Conservation (phyloP, 768 basidiomycete species). For the Suillus placidus region DNA sequence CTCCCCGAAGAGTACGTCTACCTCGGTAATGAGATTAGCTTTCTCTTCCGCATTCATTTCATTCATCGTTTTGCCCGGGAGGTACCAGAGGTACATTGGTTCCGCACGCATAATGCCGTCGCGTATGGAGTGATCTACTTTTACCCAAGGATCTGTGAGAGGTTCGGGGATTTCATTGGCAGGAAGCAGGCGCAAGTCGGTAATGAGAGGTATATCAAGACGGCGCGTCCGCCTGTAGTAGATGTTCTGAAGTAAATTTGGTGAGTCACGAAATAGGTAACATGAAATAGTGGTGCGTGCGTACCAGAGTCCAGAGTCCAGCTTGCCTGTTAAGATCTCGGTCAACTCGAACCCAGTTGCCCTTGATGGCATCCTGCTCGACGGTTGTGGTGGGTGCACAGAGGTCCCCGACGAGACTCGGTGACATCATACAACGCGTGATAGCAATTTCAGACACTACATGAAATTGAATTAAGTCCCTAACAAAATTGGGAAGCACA, state of each 20-base stretch:
- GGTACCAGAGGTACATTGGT: slow-evolving; percentile 80
- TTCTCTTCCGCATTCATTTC: slow-evolving; percentile 63
- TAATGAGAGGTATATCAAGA: slow-evolving; percentile 78
- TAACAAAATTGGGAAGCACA: not conserved
- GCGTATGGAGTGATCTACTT: slow-evolving; percentile 61
- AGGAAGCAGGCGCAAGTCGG: slow-evolving; percentile 67
- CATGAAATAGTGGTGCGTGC: slow-evolving; percentile 31
- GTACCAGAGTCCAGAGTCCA: slow-evolving; percentile 63
- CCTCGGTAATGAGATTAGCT: slow-evolving; percentile 76
- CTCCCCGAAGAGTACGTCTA: slow-evolving; percentile 90
- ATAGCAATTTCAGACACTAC: slow-evolving; percentile 79
- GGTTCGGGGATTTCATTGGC: slow-evolving; percentile 53
- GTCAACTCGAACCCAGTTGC: slow-evolving; percentile 89
- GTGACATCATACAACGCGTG: slow-evolving; percentile 65
- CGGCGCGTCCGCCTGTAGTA: slow-evolving; percentile 88
- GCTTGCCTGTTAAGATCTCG: slow-evolving; percentile 74
- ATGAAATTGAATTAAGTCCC: not conserved
- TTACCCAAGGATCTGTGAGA: slow-evolving; percentile 59
- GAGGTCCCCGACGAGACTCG: slow-evolving; percentile 53
- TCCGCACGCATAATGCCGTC: slow-evolving; percentile 60
- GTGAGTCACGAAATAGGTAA: slow-evolving; percentile 7
- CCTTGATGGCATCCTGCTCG: slow-evolving; percentile 74
- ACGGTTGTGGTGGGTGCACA: slow-evolving; percentile 72
- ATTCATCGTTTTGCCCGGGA: slow-evolving; percentile 60
- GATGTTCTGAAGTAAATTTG: slow-evolving; percentile 47